Evolutionary conservation across 768 basidiomycete genomes (phyloP), one percentile per base, ranked within the genome.

Genomic region (Rhodosporidiobolus sp.): DNA sequence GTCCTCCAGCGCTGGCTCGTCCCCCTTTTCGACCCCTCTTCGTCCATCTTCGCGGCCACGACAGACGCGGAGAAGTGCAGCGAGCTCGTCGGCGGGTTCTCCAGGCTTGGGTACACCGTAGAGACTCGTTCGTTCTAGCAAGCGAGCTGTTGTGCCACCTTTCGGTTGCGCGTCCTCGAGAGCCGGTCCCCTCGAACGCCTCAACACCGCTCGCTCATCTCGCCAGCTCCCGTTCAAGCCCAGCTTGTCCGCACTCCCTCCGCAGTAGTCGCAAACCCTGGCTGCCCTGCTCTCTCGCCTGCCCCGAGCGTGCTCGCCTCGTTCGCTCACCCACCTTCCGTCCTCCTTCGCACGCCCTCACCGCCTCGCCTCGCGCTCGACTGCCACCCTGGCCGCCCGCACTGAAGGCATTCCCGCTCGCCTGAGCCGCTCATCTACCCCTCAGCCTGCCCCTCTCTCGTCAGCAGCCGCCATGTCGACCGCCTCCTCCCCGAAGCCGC

Each of bases 251-350:
- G 24, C 16, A 11, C 48, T 49, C 48, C 9, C 48, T 19, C 48
- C 8, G 17, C 48, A 17, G 17, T 17, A 20, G 48, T 49, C 17
- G 19, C 48, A 49, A 26, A 43, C 50, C 63, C 63, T 64, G 63
- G 63, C 63, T 55, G n/a, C 20, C 53, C 53, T 64, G 17, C 10
- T 54, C n/a, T 7, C 38, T 19, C 53, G 53, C 53, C 53, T 64
- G 22, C 19, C 43, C n/a, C 50, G 63, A 54, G 63, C 63, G 53
- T 20, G 6, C 2, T 16, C 57, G 57, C 24, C 48, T 49, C 60
- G 60, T 28, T 49, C 32, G 46, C 46, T 46, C 30, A 19, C 28
- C 22, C 52, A 8, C 38, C 8, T 3, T 7, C 24, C 38, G 4
- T 11, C 26, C 35, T 1, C 28, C n/a, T 24, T 11, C 58, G 38